Evolutionary conservation across 2,329 filamentous ascomycete genomes (phyloP).

Genomic region (Parastagonospora avenae): DNA sequence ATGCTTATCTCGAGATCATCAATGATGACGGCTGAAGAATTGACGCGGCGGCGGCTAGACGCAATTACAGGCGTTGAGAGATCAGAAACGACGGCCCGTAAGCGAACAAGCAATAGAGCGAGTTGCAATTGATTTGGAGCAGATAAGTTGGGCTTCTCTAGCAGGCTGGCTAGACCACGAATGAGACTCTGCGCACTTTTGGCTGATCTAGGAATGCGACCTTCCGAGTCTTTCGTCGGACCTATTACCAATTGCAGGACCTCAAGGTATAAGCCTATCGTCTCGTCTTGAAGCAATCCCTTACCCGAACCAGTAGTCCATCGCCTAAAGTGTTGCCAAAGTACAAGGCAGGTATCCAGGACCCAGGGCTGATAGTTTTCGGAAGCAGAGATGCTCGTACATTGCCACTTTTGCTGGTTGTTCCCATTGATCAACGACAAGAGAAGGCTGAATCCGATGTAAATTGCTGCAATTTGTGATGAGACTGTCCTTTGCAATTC

Average conservation of each 20-base stretch:
- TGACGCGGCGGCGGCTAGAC: conserved; percentile 1
- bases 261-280: conserved; percentile 27
- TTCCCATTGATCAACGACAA: conserved; percentile 17
- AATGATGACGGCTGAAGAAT: conserved; percentile 9
- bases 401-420: background rate
- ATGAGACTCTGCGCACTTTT: conserved; percentile 29
- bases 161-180: conserved; percentile 21
- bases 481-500: conserved; percentile 43
- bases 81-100: conserved; percentile 4
- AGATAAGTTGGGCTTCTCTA: conserved; percentile 23
- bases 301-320: conserved; percentile 21
- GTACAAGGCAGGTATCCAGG: conserved; percentile 24
- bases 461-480: conserved; percentile 29
- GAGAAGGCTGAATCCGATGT: conserved; percentile 35
- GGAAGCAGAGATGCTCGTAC: conserved; percentile 3
- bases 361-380: conserved; percentile 33
- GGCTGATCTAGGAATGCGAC: conserved; percentile 14
- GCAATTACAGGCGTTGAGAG: background rate
- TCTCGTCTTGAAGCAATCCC: conserved; percentile 22
- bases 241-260: conserved; percentile 24
- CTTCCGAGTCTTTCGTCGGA: conserved; percentile 1
- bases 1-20: conserved; percentile 24
- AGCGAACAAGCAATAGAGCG: conserved; percentile 26
- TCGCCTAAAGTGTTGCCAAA: conserved; percentile 33
- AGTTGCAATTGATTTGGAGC: conserved; percentile 29